phyloP scores from a whole-genome alignment of 2,329 filamentous ascomycete genomes.

The Leptographium flavum region DNA sequence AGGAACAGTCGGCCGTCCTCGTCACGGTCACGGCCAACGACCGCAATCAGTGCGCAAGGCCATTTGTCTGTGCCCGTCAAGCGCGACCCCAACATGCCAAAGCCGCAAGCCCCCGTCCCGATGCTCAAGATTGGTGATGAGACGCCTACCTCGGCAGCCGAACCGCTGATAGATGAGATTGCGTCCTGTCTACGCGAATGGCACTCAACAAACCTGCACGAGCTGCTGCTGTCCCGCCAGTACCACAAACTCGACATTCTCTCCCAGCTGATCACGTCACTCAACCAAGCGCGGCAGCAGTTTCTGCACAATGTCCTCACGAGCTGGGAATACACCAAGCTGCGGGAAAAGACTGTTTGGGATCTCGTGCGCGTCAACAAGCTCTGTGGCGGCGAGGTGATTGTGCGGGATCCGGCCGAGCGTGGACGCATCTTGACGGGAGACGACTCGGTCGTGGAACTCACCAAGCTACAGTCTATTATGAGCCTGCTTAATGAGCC shows the following conservation, averaged over 20 bases:
- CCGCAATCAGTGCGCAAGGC: conserved; percentile 17
- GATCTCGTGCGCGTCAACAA: conserved; percentile 90
- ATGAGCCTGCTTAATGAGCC: conserved; percentile 87
- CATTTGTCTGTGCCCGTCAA: conserved; percentile 32
- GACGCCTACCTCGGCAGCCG: conserved; percentile 74
- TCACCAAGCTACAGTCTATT: conserved; percentile 81
- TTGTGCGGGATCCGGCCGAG: conserved; percentile 77
- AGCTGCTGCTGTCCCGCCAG: conserved; percentile 68
- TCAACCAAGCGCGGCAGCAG: conserved; percentile 77
- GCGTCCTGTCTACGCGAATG: conserved; percentile 93
- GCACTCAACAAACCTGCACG: conserved; percentile 95
- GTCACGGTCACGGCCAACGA: background rate
- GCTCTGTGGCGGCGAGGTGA: conserved; percentile 81
- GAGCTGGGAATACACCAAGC: conserved; percentile 59
- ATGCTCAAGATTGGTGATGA: conserved; percentile 98
- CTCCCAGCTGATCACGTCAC: conserved; percentile 62
- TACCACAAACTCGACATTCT: conserved; percentile 73
- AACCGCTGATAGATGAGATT: conserved; percentile 93
- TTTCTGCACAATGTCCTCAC: conserved; percentile 92
- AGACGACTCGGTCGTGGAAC: conserved; percentile 82
- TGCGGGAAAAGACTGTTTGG: conserved; percentile 90
- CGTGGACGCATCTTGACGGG: conserved; percentile 77
- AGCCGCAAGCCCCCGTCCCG: conserved; percentile 82
- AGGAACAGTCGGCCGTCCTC: background rate
- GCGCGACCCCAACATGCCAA: conserved; percentile 53